Conservation (phyloP, 257 asterid genomes). For the Echium plantagineum region DNA sequence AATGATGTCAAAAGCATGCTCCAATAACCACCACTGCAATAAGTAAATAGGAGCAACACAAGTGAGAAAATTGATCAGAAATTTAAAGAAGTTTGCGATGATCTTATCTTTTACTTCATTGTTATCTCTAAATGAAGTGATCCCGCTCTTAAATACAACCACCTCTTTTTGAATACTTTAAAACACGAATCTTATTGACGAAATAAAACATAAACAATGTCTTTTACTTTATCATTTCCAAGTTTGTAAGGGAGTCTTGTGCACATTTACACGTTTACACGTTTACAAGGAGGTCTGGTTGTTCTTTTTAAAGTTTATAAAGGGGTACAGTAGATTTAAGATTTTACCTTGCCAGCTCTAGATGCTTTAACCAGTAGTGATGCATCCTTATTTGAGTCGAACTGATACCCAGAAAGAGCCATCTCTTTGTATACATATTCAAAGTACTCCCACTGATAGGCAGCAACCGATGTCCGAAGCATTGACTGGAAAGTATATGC, state of each 20-base stretch:
- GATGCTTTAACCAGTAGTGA: constrained; percentile 58
- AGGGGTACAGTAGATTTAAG: background rate
- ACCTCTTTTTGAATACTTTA: no score
- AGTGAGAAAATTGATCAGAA: background rate
- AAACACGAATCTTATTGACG: no score
- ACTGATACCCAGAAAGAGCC: constrained; percentile 46
- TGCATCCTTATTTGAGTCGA: constrained; percentile 45
- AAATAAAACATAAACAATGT: background rate
- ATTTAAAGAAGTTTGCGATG: background rate
- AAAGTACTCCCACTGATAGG: constrained; percentile 88
- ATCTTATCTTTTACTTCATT: no score
- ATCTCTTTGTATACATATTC: constrained; percentile 73
- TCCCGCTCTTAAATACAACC: no score
- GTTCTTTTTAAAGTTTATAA: no score
- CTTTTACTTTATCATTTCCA: no score
- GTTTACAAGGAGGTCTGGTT: no score
- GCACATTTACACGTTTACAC: no score
- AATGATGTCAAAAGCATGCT: constrained; percentile 63
- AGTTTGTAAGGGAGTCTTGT: no score
- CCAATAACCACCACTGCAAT: constrained; percentile 73
- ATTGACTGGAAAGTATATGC: constrained; percentile 53
- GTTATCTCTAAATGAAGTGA: no score
- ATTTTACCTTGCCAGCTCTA: constrained; percentile 74
- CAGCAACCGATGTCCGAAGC: constrained; percentile 79
- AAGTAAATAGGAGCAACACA: constrained; percentile 8